phyloP scores from a whole-genome alignment of 2,329 filamentous ascomycete genomes.

The Didymella pomorum region DNA sequence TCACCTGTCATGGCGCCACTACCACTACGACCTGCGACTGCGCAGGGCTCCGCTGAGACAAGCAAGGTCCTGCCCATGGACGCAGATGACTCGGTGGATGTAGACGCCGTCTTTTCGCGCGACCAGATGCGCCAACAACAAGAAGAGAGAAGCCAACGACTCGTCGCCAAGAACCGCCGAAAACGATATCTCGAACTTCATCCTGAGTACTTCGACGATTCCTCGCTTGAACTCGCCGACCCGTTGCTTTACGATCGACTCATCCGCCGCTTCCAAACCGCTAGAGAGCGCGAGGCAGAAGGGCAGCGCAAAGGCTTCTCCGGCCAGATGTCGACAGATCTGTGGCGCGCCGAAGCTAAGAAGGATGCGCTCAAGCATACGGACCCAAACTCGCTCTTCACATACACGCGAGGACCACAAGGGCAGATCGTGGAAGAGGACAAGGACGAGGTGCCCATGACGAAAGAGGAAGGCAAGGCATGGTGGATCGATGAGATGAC shows the following conservation, averaged over 20 bases:
- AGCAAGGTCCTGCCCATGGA: constrained; percentile 15
- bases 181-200: constrained; percentile 77
- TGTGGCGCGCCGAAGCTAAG: constrained; percentile 78
- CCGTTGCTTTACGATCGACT: constrained; percentile 83
- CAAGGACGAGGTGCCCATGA: constrained; percentile 63
- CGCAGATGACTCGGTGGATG: constrained; percentile 26
- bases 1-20: constrained; percentile 37
- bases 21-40: constrained; percentile 32
- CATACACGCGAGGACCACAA: constrained; percentile 59
- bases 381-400: constrained; percentile 59
- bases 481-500: constrained; percentile 78
- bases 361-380: constrained; percentile 68
- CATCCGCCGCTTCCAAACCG: constrained; percentile 77
- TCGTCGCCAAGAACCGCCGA: constrained; percentile 76
- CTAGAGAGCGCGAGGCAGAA: constrained; percentile 76
- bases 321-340: constrained; percentile 77
- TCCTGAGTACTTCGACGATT: constrained; percentile 72
- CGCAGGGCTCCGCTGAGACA: constrained; percentile 17
- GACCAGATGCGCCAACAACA: constrained; percentile 23
- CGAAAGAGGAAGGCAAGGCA: constrained; percentile 70
- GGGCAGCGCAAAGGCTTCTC: constrained; percentile 79
- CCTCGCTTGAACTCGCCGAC: constrained; percentile 71
- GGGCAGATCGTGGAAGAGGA: constrained; percentile 67
- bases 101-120: constrained; percentile 27
- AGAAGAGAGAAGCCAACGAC: constrained; percentile 41